Evolutionary conservation across 257 asterid species (phyloP), one percentile per base, ranked within the genome.

Genomic region (Haberlea rhodopensis): DNA sequence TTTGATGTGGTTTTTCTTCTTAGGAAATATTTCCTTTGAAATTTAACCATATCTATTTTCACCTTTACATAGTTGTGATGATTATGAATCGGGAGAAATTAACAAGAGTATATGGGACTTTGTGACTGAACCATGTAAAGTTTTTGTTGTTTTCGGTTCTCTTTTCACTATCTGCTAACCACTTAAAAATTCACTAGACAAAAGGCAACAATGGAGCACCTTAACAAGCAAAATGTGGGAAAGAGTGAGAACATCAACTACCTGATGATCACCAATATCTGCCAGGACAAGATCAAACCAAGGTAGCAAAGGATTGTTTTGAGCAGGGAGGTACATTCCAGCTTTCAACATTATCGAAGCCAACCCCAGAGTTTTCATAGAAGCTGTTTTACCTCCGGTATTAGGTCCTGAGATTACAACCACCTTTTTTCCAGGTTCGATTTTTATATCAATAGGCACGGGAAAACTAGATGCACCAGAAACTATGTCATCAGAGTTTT

Each of bases 341-440:
- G 99, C 96, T 77, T 94, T 90, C 70, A 72, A 56, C 99, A 94
- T 90, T 29, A 94, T 52, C 70, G 97, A 82, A 63, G 88, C 86
- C 80, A 94, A 72, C 37, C 95, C 97, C 61, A 94, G 79, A 64
- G 92, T 86, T 80, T 90, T 94, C 92, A 94, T 84, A 65, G 99
- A 90, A 75, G 97, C 97, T 27, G 96, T 94, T 90, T 94, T 94
- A 31, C 99, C 97, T 66, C 97, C 99, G 0, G 97, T 94, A 73
- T 94, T 94, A 60, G 99, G 99, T 57, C 97, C 99, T 2, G 96
- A 94, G 64, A 94, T 84, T 64, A 94, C 90, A 8, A 94, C 85
- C 57, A 90, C 95, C 70, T 78, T 87, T 31, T 80, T 79, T 57
- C 82, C 94, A 43, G 66, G 60, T 57, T 86, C 80, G 64, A 90